Base-by-base conservation (phyloP, 306 rosid genomes). In the Citrullus colocynthis region DNA sequence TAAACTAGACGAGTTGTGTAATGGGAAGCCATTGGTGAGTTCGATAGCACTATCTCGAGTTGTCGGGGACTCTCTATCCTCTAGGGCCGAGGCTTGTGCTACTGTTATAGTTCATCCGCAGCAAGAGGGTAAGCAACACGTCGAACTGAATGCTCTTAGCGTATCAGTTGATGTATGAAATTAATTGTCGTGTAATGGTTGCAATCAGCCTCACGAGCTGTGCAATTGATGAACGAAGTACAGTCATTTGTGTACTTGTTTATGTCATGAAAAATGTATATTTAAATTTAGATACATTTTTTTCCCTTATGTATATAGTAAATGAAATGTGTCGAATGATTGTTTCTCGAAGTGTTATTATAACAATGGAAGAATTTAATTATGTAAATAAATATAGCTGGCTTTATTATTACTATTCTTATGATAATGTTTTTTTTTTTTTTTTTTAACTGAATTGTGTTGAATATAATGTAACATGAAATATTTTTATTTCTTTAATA, bases 161-260 rank as follows among this genome's bases (percentile, higher is more conserved):
- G 90, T 95, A 71, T 87, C 97, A 1, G 87, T 92, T 13, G 97
- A 95, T 85, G 89, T 87, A 74, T 90, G 75, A 86, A 74, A 57
- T 15, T 45, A 70, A 21, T 42, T 45, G 39, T 11, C 65, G 4
- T n/a, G 45, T n/a, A 63, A 11, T 11, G 14, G 41, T 51, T 65
- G 73, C 73, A 18, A 65, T 65, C 24, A 10, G 51, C 73, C 73
- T 39, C 28, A 65, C 4, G 6, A 65, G 73, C 7, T 65, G 48
- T 4, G 30, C 73, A 8, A 37, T 65, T 65, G 28, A 39, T 65
- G 51, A 42, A 67, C 49, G 6, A 42, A 42, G 74, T 67, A 67
- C 74, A 67, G 74, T n/a, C 74, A 41, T n/a, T 41, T 41, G 32
- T 41, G 32, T 9, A 64, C 21, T 64, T 64, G 24, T 36, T 64